phyloP scores from a whole-genome alignment of 139 green algal genomes.

The Auxenochlorella pyrenoidosa region DNA sequence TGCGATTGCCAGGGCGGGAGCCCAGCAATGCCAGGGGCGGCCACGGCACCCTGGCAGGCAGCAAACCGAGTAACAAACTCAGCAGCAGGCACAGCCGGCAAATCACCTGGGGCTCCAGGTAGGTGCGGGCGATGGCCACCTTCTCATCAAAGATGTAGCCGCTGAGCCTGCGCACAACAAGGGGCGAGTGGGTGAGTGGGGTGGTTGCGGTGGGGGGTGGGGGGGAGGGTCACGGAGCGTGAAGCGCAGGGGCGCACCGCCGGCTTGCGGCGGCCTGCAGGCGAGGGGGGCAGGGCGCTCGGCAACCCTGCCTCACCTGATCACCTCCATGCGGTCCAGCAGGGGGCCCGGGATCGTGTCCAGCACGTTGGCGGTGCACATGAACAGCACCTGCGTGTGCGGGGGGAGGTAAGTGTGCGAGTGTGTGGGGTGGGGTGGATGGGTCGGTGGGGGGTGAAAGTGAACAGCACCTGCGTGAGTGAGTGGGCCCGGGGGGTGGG shows the following conservation, averaged over 20 bases:
- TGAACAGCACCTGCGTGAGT: no score
- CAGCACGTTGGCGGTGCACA: conserved; percentile 97
- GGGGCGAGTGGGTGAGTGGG: neutral
- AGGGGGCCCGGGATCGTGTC: conserved; percentile 96
- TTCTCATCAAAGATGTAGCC: conserved; percentile 98
- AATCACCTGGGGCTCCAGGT: conserved; percentile 86
- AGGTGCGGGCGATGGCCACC: conserved; percentile 88
- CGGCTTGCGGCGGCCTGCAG: no score
- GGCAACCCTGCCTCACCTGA: conserved; percentile 6
- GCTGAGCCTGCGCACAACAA: conserved; percentile 51
- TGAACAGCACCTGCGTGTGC: conserved; percentile 81
- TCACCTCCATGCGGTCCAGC: conserved; percentile 98
- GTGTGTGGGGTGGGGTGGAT: no score
- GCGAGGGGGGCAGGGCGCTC: no score
- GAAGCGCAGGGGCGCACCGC: no score
- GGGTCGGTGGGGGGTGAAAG: no score
- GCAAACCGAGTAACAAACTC: no score
- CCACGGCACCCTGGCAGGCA: no score
- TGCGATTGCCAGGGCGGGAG: no score
- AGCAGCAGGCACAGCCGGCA: no score
- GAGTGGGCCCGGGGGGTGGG: no score
- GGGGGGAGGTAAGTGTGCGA: neutral
- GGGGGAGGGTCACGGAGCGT: neutral
- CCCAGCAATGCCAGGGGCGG: no score
- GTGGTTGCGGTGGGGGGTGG: neutral